Base-by-base conservation (phyloP, 192 early-diverging fungal species). In the Entomortierella parvispora region DNA sequence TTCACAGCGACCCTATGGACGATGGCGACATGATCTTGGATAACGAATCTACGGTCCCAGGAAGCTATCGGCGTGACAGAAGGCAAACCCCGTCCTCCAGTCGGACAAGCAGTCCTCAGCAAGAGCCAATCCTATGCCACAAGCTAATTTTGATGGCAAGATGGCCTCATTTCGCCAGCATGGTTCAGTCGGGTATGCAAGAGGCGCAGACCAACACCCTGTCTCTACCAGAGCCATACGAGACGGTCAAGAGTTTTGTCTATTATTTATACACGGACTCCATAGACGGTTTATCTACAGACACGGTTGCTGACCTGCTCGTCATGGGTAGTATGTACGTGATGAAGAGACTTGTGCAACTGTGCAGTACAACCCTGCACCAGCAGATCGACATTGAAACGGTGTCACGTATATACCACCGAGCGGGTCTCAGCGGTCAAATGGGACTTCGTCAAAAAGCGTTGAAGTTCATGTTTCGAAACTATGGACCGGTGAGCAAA, bases 101-200 rank as follows among this genome's bases (percentile, higher is more conserved):
- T 29, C 52, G 58, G 5, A 84, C 88, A 4, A 48, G 49, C 12
- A 77, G 75, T 33, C 71, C 77, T 8, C 59, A 74, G 44, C 65
- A 78, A 47, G 78, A 79, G 9, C 74, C 83, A 4, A 84, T 91
- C 42, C 62, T 68, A 34, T 87, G 84, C 20, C 90, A 91, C 60
- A 76, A 75, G 26, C 64, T 89, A n/a, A 80, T 91, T 10, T 62
- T 91, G 3, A 49, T 85, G 40, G 84, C 90, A 4, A 79, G 90
- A 55, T 91, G 90, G 90, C 85, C 88, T 0, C 85, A 90, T 57
- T 91, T 90, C 69, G 60, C 68, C 9, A 79, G 81, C 49, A 66
- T 89, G 57, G 59, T 84, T 17, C 70, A 81, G 53, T 85, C 89
- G 1, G 89, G 84, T 18, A 88, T 87, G 85, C 50, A 64, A 1